Percentiles rank a stretch among this genome's conserved stretches.
Evolutionary conservation across 1,139 yeast species (phyloP).

Genomic region (Yamadazyma spencermartinsiae): DNA sequence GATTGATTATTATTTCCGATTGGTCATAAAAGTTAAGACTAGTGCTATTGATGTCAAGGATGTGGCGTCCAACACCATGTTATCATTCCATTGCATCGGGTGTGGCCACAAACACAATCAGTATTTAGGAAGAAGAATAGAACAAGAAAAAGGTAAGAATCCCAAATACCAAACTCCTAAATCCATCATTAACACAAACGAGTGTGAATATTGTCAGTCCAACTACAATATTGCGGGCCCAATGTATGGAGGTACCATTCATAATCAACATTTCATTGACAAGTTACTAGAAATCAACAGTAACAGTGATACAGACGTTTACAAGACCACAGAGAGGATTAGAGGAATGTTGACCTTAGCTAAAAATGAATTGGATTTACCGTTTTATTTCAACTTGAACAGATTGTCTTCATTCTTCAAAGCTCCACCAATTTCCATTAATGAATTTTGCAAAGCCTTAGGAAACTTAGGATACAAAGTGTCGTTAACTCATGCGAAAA

Average conservation of each 20-base stretch:
- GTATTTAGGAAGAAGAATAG: conserved; percentile 63
- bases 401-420: conserved; percentile 73
- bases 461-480: conserved; percentile 81
- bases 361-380: conserved; percentile 61
- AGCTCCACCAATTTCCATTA: conserved; percentile 81
- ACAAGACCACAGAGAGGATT: conserved; percentile 80
- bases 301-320: conserved; percentile 49
- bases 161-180: conserved; percentile 39
- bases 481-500: conserved; percentile 85
- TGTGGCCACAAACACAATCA: conserved; percentile 77
- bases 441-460: conserved; percentile 71
- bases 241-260: conserved; percentile 88
- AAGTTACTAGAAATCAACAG: conserved; percentile 58
- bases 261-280: conserved; percentile 64
- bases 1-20: conserved; percentile 88
- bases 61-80: conserved; percentile 70
- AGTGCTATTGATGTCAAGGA: conserved; percentile 82
- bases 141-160: conserved; percentile 12
- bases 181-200: conserved; percentile 40
- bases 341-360: conserved; percentile 93
- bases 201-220: conserved; percentile 71
- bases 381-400: conserved; percentile 83
- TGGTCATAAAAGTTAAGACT: conserved; percentile 73
- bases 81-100: conserved; percentile 82
- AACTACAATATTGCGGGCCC: conserved; percentile 88